Conservation (phyloP, 768 basidiomycete genomes). For the Serendipita sp. region DNA sequence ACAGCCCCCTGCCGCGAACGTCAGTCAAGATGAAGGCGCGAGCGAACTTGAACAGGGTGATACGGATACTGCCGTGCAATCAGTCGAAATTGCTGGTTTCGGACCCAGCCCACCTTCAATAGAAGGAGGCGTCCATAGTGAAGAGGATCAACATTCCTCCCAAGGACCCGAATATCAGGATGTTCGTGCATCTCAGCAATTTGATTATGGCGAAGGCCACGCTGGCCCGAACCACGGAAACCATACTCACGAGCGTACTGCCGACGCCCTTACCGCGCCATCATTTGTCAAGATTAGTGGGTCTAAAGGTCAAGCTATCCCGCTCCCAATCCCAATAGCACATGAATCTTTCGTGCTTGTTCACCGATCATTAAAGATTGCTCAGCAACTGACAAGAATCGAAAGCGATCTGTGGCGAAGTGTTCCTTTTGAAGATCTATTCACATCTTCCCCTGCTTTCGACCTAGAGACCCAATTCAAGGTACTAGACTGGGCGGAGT, state of each 20-base stretch:
- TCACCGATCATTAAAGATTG: slow-evolving; percentile 44
- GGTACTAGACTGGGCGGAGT: slow-evolving; percentile 71
- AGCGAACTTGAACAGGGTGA: slow-evolving; percentile 1
- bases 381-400: slow-evolving; percentile 72
- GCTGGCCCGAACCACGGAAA: background rate
- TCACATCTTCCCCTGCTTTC: slow-evolving; percentile 18
- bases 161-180: background rate
- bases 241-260: background rate
- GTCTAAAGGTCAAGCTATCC: slow-evolving; percentile 9
- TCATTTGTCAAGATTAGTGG: slow-evolving; percentile 17
- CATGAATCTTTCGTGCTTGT: slow-evolving; percentile 62
- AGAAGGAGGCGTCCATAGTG: background rate
- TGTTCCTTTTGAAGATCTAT: slow-evolving; percentile 76
- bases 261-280: background rate
- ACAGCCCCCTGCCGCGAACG: background rate
- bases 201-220: background rate
- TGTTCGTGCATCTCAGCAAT: background rate
- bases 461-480: slow-evolving; percentile 24
- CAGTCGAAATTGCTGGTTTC: background rate
- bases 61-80: background rate
- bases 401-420: slow-evolving; percentile 75
- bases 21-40: slow-evolving; percentile 6
- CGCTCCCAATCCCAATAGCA: slow-evolving; percentile 21
- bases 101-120: background rate
- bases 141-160: background rate